Evolutionary conservation across 176 grass and related monocot species (phyloP).

Genomic region (Pharus latifolius): DNA sequence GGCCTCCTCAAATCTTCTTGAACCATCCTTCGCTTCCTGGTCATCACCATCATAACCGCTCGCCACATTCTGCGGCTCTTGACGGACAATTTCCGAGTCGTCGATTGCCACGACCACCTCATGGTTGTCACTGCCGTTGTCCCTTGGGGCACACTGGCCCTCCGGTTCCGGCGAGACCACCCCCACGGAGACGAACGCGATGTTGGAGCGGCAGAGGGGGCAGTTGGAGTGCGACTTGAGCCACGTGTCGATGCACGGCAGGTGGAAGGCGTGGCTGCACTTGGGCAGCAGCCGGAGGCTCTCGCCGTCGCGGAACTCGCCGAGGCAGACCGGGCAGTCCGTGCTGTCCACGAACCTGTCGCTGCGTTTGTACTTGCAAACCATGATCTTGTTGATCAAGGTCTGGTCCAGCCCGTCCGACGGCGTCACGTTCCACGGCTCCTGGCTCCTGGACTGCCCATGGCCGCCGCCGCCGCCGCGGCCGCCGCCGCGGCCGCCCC

Average conservation of each 20-base stretch:
- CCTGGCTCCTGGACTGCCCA: conserved; percentile 12
- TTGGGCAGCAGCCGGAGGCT: conserved; percentile 79
- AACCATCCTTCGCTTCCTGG: conserved; percentile 12
- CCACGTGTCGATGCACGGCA: conserved; percentile 95
- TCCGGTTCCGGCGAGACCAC: conserved; percentile 14
- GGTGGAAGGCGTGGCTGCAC: conserved; percentile 89
- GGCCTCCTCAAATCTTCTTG: conserved; percentile 15
- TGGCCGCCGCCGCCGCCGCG: not conserved
- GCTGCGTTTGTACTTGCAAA: conserved; percentile 70
- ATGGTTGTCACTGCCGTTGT: conserved; percentile 24
- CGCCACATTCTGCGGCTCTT: not conserved
- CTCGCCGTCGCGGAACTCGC: conserved; percentile 81
- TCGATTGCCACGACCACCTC: conserved; percentile 21
- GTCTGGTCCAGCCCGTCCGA: conserved; percentile 65
- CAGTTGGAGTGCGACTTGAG: conserved; percentile 85
- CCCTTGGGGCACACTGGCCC: not conserved
- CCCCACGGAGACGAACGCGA: conserved; percentile 29
- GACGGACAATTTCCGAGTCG: not conserved
- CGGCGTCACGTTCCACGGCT: conserved; percentile 26
- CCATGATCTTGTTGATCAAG: conserved; percentile 67
- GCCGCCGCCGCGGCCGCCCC: not conserved
- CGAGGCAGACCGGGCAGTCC: conserved; percentile 91
- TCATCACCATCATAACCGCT: not conserved
- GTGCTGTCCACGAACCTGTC: conserved; percentile 45
- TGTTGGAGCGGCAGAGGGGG: conserved; percentile 80